A percentile compares a stretch with the other conserved stretches of the same genome.
Evolutionary conservation across 2,329 filamentous ascomycete species (phyloP).

Genomic region (Gnomoniopsis smithogilvyi): DNA sequence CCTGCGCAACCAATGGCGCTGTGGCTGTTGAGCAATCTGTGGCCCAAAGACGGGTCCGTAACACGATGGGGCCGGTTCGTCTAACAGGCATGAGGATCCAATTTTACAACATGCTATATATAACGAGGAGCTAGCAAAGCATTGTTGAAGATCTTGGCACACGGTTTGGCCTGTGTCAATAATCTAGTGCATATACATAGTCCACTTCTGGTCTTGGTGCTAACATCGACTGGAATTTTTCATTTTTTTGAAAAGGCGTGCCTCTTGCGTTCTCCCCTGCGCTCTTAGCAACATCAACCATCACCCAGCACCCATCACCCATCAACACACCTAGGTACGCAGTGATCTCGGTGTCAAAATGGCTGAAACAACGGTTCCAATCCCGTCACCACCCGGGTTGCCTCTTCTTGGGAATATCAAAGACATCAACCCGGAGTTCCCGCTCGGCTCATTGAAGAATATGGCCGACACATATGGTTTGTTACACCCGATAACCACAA

Average conservation of each 20-base stretch:
- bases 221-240: too few species aligned
- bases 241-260: too few species aligned
- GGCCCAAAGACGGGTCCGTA: background rate
- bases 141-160: too few species aligned
- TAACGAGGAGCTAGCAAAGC: too few species aligned
- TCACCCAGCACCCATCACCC: too few species aligned
- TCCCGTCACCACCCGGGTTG: conserved; percentile 62
- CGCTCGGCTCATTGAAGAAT: conserved; percentile 50
- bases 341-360: conserved; percentile 1
- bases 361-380: conserved; percentile 35
- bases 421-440: conserved; percentile 59
- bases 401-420: conserved; percentile 64
- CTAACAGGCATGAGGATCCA: too few species aligned
- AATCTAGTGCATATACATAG: too few species aligned
- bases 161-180: too few species aligned
- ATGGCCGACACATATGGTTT: conserved; percentile 65
- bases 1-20: conserved; percentile 1
- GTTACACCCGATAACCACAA: conserved; percentile 15
- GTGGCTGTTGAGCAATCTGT: background rate
- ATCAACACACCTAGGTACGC: too few species aligned
- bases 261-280: too few species aligned
- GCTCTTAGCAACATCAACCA: background rate
- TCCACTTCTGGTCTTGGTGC: too few species aligned
- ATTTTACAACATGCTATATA: too few species aligned
- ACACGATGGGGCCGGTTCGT: background rate